Conservation (phyloP, 805 yeast genomes). For the Babjeviella inositovora region DNA sequence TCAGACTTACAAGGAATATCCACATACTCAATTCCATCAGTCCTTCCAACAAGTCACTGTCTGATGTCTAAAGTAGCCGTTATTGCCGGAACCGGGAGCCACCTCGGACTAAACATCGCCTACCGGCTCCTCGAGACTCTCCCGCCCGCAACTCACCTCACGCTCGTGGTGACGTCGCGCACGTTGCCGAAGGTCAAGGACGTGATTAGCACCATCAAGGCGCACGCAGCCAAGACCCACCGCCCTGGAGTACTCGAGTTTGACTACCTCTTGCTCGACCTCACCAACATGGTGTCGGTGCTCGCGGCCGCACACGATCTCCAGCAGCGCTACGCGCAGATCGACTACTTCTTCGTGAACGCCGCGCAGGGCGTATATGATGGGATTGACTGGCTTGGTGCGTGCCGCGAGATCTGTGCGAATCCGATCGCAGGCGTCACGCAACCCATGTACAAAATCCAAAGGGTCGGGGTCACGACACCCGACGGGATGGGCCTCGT, state of each 20-base stretch:
- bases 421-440: slow-evolving; percentile 79
- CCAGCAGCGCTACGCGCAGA: slow-evolving; percentile 38
- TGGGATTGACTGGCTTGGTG: slow-evolving; percentile 79
- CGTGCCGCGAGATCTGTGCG: slow-evolving; percentile 45
- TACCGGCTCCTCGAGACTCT: slow-evolving; percentile 54
- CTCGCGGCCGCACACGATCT: slow-evolving; percentile 62
- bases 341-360: slow-evolving; percentile 73
- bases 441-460: slow-evolving; percentile 73
- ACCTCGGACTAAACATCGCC: slow-evolving; percentile 78
- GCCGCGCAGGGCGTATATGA: slow-evolving; percentile 82
- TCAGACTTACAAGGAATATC: no score
- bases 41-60: background rate
- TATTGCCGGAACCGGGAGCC: slow-evolving; percentile 28
- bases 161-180: slow-evolving; percentile 80
- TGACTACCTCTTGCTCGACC: slow-evolving; percentile 83
- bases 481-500: slow-evolving; percentile 72
- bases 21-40: background rate
- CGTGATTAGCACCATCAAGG: slow-evolving; percentile 42
- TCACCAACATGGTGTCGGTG: slow-evolving; percentile 77
- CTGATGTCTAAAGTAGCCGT: slow-evolving; percentile 13
- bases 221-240: slow-evolving; percentile 18
- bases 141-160: slow-evolving; percentile 37
- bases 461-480: slow-evolving; percentile 61
- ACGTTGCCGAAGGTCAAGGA: slow-evolving; percentile 75
- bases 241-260: slow-evolving; percentile 54